phyloP scores from a whole-genome alignment of 2,329 filamentous ascomycete genomes.

The Neophaeococcomyces mojaviensis region DNA sequence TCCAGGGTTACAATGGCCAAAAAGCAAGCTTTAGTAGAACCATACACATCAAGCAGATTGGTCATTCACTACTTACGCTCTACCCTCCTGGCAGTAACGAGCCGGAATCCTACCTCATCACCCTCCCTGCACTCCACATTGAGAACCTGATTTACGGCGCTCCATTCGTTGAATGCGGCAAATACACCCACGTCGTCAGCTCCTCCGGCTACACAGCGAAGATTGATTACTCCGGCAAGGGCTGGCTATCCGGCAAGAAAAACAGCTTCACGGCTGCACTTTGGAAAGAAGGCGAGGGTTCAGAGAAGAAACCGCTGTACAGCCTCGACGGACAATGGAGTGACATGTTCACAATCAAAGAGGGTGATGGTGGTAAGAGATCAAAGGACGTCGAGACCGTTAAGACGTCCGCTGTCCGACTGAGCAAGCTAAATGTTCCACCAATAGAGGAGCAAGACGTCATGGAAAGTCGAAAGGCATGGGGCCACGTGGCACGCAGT shows the following conservation, averaged over 20 bases:
- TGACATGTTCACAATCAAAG: conserved; percentile 20
- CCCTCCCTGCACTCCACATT: conserved; percentile 82
- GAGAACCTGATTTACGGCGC: conserved; percentile 70
- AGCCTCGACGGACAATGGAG: conserved; percentile 89
- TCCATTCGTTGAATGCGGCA: conserved; percentile 87
- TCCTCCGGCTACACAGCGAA: conserved; percentile 80
- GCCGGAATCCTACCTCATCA: conserved; percentile 75
- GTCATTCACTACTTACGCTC: conserved; percentile 75
- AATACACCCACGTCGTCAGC: conserved; percentile 74
- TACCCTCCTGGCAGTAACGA: conserved; percentile 44
- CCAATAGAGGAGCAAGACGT: conserved; percentile 75
- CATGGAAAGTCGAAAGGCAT: conserved; percentile 80
- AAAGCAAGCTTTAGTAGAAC: conserved; percentile 91
- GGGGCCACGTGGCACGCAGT: conserved; percentile 74
- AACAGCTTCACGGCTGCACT: conserved; percentile 75
- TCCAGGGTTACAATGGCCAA: conserved; percentile 86
- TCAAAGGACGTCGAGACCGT: conserved; percentile 47
- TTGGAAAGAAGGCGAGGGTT: conserved; percentile 60
- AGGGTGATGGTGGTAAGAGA: conserved; percentile 34
- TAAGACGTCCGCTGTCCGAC: conserved; percentile 45
- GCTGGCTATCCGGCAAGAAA: conserved; percentile 93
- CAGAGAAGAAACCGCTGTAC: conserved; percentile 59
- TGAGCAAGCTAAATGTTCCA: conserved; percentile 62
- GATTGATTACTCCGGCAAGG: conserved; percentile 88
- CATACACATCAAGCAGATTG: conserved; percentile 91